Evolutionary conservation across 768 basidiomycete species (phyloP).

Genomic region (Punctularia strigosozonata): DNA sequence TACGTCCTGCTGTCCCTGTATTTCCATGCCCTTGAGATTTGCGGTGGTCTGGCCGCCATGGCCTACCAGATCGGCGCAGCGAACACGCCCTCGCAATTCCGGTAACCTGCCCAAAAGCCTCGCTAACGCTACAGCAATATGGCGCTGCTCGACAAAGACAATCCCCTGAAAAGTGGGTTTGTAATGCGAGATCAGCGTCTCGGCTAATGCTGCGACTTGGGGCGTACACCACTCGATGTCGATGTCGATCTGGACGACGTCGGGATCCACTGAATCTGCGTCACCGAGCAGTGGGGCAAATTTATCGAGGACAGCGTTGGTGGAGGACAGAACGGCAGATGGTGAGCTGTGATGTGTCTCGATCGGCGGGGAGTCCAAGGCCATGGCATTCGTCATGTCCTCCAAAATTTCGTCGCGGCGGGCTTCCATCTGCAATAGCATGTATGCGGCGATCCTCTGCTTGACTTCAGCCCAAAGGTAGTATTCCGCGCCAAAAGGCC

Average conservation of each 20-base stretch:
- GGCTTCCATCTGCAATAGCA: slow-evolving; percentile 19
- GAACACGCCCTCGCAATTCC: slow-evolving; percentile 42
- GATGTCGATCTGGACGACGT: slow-evolving; percentile 25
- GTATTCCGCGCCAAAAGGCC: slow-evolving; percentile 64
- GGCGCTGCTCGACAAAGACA: slow-evolving; percentile 80
- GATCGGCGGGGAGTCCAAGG: slow-evolving; percentile 11
- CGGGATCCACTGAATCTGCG: neutral
- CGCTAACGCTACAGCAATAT: slow-evolving; percentile 61
- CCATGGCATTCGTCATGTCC: slow-evolving; percentile 13
- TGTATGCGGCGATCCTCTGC: slow-evolving; percentile 32
- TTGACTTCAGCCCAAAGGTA: slow-evolving; percentile 55
- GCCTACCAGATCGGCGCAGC: slow-evolving; percentile 59
- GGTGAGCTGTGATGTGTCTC: too few relatives aligned
- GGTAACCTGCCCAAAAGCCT: slow-evolving; percentile 51
- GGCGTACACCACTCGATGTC: slow-evolving; percentile 60
- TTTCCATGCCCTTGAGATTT: slow-evolving; percentile 37
- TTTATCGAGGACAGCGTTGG: slow-evolving; percentile 36
- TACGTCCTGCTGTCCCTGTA: slow-evolving; percentile 42
- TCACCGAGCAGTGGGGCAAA: slow-evolving; percentile 27
- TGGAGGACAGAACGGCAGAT: too few relatives aligned
- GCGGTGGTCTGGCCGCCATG: slow-evolving; percentile 27
- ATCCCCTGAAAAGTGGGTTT: slow-evolving; percentile 63
- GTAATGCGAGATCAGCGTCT: slow-evolving; percentile 44
- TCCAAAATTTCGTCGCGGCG: slow-evolving; percentile 10
- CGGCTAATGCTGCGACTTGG: slow-evolving; percentile 53